Base-by-base conservation (phyloP, 345 rosid genomes). In the Linum usitatissimum region DNA sequence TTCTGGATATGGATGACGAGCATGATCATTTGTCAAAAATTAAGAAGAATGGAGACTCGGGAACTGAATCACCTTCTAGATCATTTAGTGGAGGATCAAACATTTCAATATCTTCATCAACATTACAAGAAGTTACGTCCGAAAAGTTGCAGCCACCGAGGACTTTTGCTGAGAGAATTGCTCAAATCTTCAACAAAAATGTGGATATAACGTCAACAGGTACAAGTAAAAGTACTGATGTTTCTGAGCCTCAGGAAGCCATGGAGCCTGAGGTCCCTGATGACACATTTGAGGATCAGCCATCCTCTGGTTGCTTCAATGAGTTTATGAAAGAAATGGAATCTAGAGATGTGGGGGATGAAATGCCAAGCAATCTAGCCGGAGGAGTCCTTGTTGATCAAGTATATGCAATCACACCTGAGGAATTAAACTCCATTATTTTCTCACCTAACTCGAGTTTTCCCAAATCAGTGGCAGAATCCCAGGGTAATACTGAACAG, bases 371-470 rank as follows among this genome's bases (percentile, higher is more conserved):
- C 68, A 79, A 77, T 80, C 79, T 93, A 72, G 73, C 97, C 1
- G 99, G 99, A 55, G 99, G 97, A 67, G 76, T 89, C 48, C 81
- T 93, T 68, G 64, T 89, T 4, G 97, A 93, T 30, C 91, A 89
- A 68, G 67, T 78, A 30, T 89, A 81, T 73, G 64, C 78, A 73
- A 80, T 77, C 20, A 23, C 87, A 18, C 82, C 94, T 2, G 73
- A 78, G 57, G 91, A 89, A 0, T 82, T 93, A 34, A 93, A 87
- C 76, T 38, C 70, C 18, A 56, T 78, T 67, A 83, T 93, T 30
- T 93, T 89, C 65, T 73, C 91, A 57, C 81, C 90, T n/a, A 86
- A 89, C 55, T 85, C 99, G 53, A 81, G 68, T 66, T 87, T 92
- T 70, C 75, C 65, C 59, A 65, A 66, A 49, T 73, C 86, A 15